Conservation (phyloP, 202 grass and related monocot species). For the Zizania palustris region DNA sequence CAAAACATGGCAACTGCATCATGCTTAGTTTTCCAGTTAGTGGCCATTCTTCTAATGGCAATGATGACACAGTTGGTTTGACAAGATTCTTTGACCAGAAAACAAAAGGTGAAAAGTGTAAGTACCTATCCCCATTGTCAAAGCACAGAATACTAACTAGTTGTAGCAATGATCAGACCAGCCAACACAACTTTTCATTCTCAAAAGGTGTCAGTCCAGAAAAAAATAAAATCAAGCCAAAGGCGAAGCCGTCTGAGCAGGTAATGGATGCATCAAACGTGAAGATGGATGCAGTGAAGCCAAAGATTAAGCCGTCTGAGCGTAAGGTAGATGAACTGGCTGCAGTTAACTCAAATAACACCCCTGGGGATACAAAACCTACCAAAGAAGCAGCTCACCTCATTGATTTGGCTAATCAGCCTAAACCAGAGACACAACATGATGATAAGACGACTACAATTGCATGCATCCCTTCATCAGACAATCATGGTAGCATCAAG, state of each 20-base stretch:
- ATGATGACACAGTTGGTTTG: slow-evolving; percentile 39
- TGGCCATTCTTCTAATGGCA: slow-evolving; percentile 50
- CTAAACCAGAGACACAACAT: slow-evolving; percentile 36
- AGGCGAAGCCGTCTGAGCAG: slow-evolving; percentile 43
- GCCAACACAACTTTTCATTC: slow-evolving; percentile 39
- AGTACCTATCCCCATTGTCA: slow-evolving; percentile 74
- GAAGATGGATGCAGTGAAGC: slow-evolving; percentile 23
- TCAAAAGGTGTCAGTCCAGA: slow-evolving; percentile 44
- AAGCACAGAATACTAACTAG: slow-evolving; percentile 78
- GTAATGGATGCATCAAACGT: slow-evolving; percentile 24
- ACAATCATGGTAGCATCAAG: slow-evolving; percentile 40
- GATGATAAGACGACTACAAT: slow-evolving; percentile 33
- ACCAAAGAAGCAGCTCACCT: slow-evolving; percentile 21
- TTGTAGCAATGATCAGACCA: slow-evolving; percentile 64
- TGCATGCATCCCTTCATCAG: slow-evolving; percentile 7
- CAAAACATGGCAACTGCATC: slow-evolving; percentile 36
- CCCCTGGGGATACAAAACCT: neutral
- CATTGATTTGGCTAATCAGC: slow-evolving; percentile 39
- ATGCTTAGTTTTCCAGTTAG: slow-evolving; percentile 33
- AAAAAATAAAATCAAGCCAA: slow-evolving; percentile 59
- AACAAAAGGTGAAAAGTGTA: no score
- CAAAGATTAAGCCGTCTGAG: slow-evolving; percentile 38
- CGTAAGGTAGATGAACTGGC: slow-evolving; percentile 22
- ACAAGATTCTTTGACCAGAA: no score
- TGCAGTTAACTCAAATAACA: slow-evolving; percentile 38